Conservation (phyloP, 345 rosid species). For the Sisymbrium altissimum region DNA sequence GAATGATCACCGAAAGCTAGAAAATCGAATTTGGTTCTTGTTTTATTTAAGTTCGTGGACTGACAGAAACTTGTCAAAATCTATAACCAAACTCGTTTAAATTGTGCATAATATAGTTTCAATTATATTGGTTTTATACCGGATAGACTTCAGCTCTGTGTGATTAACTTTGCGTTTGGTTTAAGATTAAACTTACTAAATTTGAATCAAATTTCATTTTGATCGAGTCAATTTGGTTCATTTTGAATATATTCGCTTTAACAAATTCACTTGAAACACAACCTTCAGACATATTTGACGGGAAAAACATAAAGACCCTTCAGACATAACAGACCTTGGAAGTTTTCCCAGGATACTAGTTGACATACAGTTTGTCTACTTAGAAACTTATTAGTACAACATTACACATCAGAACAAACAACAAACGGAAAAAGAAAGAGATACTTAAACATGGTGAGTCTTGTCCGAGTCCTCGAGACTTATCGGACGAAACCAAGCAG, state of each 20-base stretch:
- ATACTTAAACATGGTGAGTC: slow-evolving; percentile 43
- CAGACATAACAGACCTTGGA: background rate
- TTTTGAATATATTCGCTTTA: background rate
- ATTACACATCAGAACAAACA: background rate
- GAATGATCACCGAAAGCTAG: background rate
- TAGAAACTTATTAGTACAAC: slow-evolving; percentile 13
- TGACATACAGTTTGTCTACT: slow-evolving; percentile 6
- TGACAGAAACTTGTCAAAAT: background rate
- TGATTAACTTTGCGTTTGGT: background rate
- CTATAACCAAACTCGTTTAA: background rate
- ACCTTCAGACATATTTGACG: background rate
- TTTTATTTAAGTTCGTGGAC: background rate
- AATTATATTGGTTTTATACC: background rate
- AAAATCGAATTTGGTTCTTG: background rate
- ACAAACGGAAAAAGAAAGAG: background rate
- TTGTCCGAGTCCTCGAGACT: slow-evolving; percentile 88
- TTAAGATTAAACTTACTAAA: background rate
- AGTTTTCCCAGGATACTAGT: background rate
- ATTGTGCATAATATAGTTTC: background rate
- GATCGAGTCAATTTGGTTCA: background rate
- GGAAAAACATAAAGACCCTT: background rate
- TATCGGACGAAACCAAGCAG: slow-evolving; percentile 94
- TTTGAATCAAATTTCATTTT: background rate
- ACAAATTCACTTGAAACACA: background rate
- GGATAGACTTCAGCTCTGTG: background rate